Percentiles rank a stretch among this genome's conserved stretches.
Evolutionary conservation across 78 protist genomes (phyloP).

Genomic region (Andalucia godoyi): DNA sequence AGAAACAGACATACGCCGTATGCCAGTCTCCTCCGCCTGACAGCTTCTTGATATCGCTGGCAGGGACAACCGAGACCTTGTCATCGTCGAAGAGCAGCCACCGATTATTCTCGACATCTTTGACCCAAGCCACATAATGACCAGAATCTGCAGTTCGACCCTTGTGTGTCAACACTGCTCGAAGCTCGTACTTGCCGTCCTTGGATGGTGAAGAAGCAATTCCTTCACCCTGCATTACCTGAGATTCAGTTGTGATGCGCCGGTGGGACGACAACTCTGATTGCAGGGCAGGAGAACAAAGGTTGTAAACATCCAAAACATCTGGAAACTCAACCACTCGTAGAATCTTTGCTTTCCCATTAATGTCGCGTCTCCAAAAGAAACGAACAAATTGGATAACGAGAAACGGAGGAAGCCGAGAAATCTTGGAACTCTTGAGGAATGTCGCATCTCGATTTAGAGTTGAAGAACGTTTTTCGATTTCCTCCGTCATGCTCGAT

Average conservation of each 20-base stretch:
- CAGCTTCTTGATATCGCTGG: conserved; percentile 41
- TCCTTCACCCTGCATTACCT: background rate
- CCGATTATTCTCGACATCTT: conserved; percentile 1
- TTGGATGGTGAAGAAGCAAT: background rate
- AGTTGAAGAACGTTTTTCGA: conserved; percentile 32
- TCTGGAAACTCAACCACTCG: conserved; percentile 55
- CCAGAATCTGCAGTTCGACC: conserved; percentile 87
- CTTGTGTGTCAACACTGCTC: conserved; percentile 73
- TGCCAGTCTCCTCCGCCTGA: conserved; percentile 68
- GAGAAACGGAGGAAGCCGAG: conserved; percentile 60
- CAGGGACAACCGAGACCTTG: conserved; percentile 32
- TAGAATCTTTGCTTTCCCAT: conserved; percentile 57
- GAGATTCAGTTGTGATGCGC: too few relatives aligned
- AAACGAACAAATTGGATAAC: conserved; percentile 70
- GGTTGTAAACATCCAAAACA: conserved; percentile 37
- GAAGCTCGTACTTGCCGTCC: conserved; percentile 73
- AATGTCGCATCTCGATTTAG: conserved; percentile 46
- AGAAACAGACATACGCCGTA: conserved; percentile 68
- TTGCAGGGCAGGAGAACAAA: conserved; percentile 57
- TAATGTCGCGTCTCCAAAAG: conserved; percentile 41
- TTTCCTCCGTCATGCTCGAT: conserved; percentile 17
- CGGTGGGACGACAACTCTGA: too few relatives aligned
- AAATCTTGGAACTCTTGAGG: conserved; percentile 14
- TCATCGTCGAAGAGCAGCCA: conserved; percentile 81
- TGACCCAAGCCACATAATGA: conserved; percentile 86